Conservation (phyloP, 2,329 filamentous ascomycete species). For the Pseudogymnoascus destructans region DNA sequence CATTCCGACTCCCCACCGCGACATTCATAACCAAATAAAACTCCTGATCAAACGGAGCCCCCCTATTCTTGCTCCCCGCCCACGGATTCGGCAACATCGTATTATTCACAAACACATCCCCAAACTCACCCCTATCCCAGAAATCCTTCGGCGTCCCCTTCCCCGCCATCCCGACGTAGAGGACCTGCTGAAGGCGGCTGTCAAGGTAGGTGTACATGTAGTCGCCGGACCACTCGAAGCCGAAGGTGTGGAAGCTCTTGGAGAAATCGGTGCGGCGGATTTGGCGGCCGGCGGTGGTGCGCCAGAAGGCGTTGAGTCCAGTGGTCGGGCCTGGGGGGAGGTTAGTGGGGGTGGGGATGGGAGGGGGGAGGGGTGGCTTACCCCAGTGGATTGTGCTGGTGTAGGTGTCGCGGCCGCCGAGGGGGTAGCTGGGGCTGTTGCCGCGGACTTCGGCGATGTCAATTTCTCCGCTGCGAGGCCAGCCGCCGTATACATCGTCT, state of each 20-base stretch:
- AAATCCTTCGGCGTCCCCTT: constrained; percentile 23
- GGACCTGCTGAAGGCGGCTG: constrained; percentile 30
- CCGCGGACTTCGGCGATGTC: constrained; percentile 39
- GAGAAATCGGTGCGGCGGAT: constrained; percentile 30
- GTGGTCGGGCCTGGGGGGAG: constrained; percentile 26
- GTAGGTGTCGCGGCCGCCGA: constrained; percentile 31
- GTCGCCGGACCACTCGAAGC: constrained; percentile 38
- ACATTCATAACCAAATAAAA: constrained; percentile 41
- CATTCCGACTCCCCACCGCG: constrained; percentile 36
- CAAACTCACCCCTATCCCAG: constrained; percentile 33
- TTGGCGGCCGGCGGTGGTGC: constrained; percentile 25
- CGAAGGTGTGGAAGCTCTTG: constrained; percentile 37
- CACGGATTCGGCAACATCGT: constrained; percentile 34
- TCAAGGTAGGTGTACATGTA: constrained; percentile 43
- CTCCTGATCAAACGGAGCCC: constrained; percentile 38
- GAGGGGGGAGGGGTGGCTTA: constrained; percentile 20
- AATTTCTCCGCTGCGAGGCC: constrained; percentile 41
- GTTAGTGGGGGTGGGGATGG: constrained; percentile 16
- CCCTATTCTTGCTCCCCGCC: constrained; percentile 23
- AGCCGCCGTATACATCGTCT: constrained; percentile 34
- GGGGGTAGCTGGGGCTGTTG: constrained; percentile 30
- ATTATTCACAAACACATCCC: constrained; percentile 29
- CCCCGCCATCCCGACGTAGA: constrained; percentile 28
- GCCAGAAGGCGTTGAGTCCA: constrained; percentile 20
- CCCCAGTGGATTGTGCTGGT: constrained; percentile 37